Base-by-base conservation (phyloP, 2,329 filamentous ascomycete species). In the Rasamsonia emersonii region DNA sequence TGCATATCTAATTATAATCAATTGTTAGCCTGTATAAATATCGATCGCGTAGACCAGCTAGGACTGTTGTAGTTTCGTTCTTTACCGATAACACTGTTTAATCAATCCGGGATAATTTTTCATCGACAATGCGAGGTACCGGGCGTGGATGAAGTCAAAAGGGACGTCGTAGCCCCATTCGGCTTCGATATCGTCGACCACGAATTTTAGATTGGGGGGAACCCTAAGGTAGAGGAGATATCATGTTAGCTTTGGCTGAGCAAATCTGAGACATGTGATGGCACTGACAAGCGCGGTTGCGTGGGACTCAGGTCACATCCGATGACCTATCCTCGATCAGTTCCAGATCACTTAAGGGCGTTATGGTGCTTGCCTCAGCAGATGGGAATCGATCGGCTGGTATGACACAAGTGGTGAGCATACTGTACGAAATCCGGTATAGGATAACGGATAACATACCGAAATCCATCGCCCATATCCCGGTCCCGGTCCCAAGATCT, bases 91-190 rank as follows among this genome's bases (percentile, higher is more conserved):
- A 1, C 62, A 56, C 33, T 61, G 59, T n/a, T 52, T 50, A 35
- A 75, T 62, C 0, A 76, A 47, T 10, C 47, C 56, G 2, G 61
- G 60, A 71, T 72, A 77, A 43, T 76, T 63, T 28, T 63, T 66
- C 34, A 77, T 68, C 3, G 65, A 70, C 60, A 70, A 65, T 10
- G 70, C 66, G 1, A 70, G 68, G 34, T 72, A 65, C 3, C 75
- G 62, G 10, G 68, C 65, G 45, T 78, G 73, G 19, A 78, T 65
- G 36, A 74, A 75, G 46, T 78, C 72, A 33, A 75, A 77, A 30
- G 68, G 61, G 37, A 74, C 65, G 46, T 4, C 65, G 37, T 73
- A 64, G 11, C 75, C 47, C 73, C 73, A 77, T 3, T 62, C 59
- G 33, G 62, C 63, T 48, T 77, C 72, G 15, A 70, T 61, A 39